Percentiles rank a stretch among this genome's conserved stretches.
Conservation (phyloP, 2,329 filamentous ascomycete species). For the Scedosporium boydii region DNA sequence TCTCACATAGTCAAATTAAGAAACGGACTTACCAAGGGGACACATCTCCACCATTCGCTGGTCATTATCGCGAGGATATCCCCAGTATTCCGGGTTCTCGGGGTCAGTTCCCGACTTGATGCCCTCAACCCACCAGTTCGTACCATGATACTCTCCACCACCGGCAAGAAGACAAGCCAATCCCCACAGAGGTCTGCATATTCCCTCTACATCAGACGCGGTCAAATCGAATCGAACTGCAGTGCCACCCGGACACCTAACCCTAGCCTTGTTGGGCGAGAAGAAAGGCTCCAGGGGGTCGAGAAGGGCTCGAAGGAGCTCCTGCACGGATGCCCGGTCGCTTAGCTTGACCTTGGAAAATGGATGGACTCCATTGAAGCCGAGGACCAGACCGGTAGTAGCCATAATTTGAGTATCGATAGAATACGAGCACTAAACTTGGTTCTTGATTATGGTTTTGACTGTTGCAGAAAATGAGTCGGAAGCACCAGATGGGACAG, state of each 20-base stretch:
- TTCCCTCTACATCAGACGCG: conserved; percentile 68
- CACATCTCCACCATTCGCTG: conserved; percentile 83
- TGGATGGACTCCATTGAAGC: conserved; percentile 43
- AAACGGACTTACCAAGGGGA: conserved; percentile 44
- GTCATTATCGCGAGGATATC: conserved; percentile 64
- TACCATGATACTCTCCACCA: conserved; percentile 53
- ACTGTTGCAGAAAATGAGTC: background rate
- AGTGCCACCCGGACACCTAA: conserved; percentile 59
- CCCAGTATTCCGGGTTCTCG: conserved; percentile 64
- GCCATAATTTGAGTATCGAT: background rate
- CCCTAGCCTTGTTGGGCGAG: conserved; percentile 54
- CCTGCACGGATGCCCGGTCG: conserved; percentile 47
- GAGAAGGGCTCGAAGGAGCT: conserved; percentile 52
- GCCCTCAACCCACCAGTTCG: conserved; percentile 55
- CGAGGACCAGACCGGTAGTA: conserved; percentile 25
- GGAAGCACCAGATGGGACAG: background rate
- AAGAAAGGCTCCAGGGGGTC: conserved; percentile 65
- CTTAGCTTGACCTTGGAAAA: conserved; percentile 42
- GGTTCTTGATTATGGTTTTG: background rate
- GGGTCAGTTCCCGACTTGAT: conserved; percentile 64
- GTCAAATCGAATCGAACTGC: conserved; percentile 70
- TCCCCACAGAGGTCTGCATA: conserved; percentile 67
- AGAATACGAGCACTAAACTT: background rate
- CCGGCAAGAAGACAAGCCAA: conserved; percentile 62
- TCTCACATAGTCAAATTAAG: background rate